Percentiles rank a stretch among this genome's conserved stretches.
These are phyloP conservation scores for Anthostomella pinea DNA, from an alignment of 2,329 filamentous ascomycete genomes.

Conservation along the genomic window DNA sequence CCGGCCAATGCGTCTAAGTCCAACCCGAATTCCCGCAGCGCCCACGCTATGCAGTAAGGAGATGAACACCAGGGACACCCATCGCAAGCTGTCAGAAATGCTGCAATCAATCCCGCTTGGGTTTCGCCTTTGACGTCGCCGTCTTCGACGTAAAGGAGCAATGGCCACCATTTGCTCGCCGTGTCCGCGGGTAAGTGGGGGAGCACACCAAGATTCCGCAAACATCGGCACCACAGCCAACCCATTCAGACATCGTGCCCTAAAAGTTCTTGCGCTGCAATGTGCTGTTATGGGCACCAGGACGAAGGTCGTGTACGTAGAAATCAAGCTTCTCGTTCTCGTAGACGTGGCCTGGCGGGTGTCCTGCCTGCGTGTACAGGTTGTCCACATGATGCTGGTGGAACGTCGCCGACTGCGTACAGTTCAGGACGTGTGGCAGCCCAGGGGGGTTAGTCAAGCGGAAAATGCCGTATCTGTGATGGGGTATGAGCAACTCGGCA, in stretches of 20 bases:
- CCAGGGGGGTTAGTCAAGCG: slow-evolving; percentile 91
- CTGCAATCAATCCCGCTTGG: too few species aligned
- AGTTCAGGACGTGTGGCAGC: slow-evolving; percentile 77
- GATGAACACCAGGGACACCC: neutral
- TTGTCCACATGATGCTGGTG: slow-evolving; percentile 69
- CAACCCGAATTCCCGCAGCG: slow-evolving; percentile 12
- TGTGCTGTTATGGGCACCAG: slow-evolving; percentile 24
- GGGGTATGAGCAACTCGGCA: slow-evolving; percentile 4
- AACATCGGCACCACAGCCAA: slow-evolving; percentile 16
- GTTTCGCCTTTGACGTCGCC: too few species aligned
- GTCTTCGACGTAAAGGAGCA: too few species aligned
- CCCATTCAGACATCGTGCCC: slow-evolving; percentile 25
- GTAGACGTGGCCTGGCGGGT: slow-evolving; percentile 66
- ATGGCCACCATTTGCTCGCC: slow-evolving; percentile 1
- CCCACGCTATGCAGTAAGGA: slow-evolving; percentile 18
- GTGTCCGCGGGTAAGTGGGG: too few species aligned
- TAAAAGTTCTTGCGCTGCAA: slow-evolving; percentile 27
- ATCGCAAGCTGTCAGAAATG: too few species aligned
- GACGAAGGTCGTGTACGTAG: slow-evolving; percentile 53
- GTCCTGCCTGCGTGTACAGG: slow-evolving; percentile 72
- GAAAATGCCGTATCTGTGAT: slow-evolving; percentile 78
- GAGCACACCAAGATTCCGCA: slow-evolving; percentile 9
- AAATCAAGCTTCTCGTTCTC: slow-evolving; percentile 65
- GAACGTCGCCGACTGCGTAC: slow-evolving; percentile 75
- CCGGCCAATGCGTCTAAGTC: too few species aligned